A percentile compares a stretch with the other conserved stretches of the same genome.
Evolutionary conservation across 2,329 filamentous ascomycete species (phyloP).

Genomic region (Fusarium compactum): DNA sequence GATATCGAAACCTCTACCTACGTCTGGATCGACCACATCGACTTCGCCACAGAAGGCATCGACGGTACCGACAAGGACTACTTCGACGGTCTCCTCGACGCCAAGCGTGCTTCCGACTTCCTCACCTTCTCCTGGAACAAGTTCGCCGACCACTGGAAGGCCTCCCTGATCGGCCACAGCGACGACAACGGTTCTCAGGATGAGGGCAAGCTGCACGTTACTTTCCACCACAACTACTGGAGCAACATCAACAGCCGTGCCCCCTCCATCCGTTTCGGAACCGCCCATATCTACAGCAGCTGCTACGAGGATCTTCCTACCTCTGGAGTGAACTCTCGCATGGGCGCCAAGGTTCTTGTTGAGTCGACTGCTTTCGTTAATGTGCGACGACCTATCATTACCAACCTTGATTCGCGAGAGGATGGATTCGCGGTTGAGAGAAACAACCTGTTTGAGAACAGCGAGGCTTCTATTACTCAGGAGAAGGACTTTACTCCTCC

Average conservation of each 20-base stretch:
- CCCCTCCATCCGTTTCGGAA: constrained; percentile 66
- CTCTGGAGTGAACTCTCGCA: constrained; percentile 66
- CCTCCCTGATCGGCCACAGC: constrained; percentile 69
- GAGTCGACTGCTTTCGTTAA: constrained; percentile 63
- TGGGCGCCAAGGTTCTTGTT: constrained; percentile 64
- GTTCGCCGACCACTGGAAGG: constrained; percentile 66
- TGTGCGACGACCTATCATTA: constrained; percentile 56
- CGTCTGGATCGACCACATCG: constrained; percentile 69
- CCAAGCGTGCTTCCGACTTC: constrained; percentile 68
- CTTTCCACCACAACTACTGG: constrained; percentile 68
- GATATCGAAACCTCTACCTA: constrained; percentile 58
- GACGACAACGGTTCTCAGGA: constrained; percentile 65
- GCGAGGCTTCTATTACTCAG: constrained; percentile 51
- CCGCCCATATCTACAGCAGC: constrained; percentile 68
- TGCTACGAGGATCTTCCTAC: constrained; percentile 59
- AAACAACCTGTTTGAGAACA: constrained; percentile 60
- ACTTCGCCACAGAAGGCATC: constrained; percentile 62
- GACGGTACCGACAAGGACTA: constrained; percentile 67
- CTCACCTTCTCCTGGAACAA: constrained; percentile 54
- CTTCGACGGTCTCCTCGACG: constrained; percentile 70
- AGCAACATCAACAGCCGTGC: constrained; percentile 66
- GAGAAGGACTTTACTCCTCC: constrained; percentile 50
- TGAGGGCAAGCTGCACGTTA: constrained; percentile 66
- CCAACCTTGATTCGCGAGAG: constrained; percentile 59
- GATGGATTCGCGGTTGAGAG: constrained; percentile 58